Evolutionary conservation across 768 basidiomycete genomes (phyloP), one percentile per base, ranked within the genome.

Genomic region (Tulasnella sp.): DNA sequence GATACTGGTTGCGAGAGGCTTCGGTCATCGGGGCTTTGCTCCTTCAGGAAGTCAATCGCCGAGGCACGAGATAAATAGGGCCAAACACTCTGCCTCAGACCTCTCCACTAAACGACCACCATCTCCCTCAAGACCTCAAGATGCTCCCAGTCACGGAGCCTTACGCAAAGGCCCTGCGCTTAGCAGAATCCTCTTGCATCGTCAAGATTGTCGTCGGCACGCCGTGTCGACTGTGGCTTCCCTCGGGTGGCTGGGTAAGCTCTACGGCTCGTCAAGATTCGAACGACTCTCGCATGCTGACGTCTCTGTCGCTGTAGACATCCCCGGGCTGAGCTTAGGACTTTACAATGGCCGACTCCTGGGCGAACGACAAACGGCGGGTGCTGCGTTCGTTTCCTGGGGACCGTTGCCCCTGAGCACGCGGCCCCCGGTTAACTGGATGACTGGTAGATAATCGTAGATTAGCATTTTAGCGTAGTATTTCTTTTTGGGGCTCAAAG

Each of bases 391-490:
- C 58, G 58, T 27, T 62, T 62, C 58, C 31, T 10, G 58, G 31
- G 5, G 5, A 62, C n/a, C n/a, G n/a, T n/a, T n/a, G n/a, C n/a
- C n/a, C n/a, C n/a, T n/a, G n/a, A n/a, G n/a, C n/a, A n/a, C n/a
- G 1, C 2, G 31, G 58, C 27, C 16, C 27, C 31, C 31, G 27
- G 58, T 62, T 62, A 62, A 62, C 58, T 62, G 58, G 58, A 62
- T 62, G 58, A 62, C 58, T 27, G 58, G 58, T n/a, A n/a, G n/a
- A n/a, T n/a, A n/a, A n/a, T n/a, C 58, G 58, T 62, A 62, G 58
- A 62, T 62, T 48, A 48, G 48, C 3, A 42, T 42, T 14, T 3
- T 42, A 42, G 42, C 1, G 42, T 42, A 42, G 42, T 14, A 1
- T 42, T 42, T 10, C n/a, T 34, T 34, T 34, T 62, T 62, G 31